These are phyloP conservation scores for Diaporthe nobilis DNA, from an alignment of 2,329 filamentous ascomycete genomes.

Conservation along the genomic window DNA sequence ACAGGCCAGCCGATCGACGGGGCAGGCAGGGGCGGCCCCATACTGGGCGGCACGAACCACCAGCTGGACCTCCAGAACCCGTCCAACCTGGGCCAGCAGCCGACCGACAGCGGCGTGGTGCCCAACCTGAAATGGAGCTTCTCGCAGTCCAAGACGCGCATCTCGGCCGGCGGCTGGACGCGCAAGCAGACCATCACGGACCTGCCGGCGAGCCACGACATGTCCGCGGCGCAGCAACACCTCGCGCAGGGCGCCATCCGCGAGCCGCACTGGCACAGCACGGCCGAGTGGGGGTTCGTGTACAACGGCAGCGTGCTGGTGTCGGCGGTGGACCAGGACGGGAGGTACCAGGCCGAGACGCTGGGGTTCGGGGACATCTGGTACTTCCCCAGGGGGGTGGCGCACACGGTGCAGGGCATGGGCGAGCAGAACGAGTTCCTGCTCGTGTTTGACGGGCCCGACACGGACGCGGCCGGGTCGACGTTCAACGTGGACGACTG, in stretches of 20 bases:
- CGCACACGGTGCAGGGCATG: slow-evolving; percentile 75
- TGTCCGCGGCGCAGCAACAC: slow-evolving; percentile 78
- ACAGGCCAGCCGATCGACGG: slow-evolving; percentile 70
- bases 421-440: slow-evolving; percentile 78
- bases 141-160: slow-evolving; percentile 74
- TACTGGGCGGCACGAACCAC: slow-evolving; percentile 71
- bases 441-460: slow-evolving; percentile 56
- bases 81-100: slow-evolving; percentile 72
- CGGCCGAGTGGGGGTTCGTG: slow-evolving; percentile 78
- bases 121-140: slow-evolving; percentile 80
- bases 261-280: slow-evolving; percentile 77
- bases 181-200: slow-evolving; percentile 78
- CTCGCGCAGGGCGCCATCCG: slow-evolving; percentile 75
- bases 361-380: slow-evolving; percentile 75
- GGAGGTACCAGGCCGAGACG: slow-evolving; percentile 67
- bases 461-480: slow-evolving; percentile 58
- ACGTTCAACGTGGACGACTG: slow-evolving; percentile 82
- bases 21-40: slow-evolving; percentile 69
- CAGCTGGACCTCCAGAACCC: slow-evolving; percentile 74
- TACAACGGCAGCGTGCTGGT: slow-evolving; percentile 70
- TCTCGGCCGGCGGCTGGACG: slow-evolving; percentile 76
- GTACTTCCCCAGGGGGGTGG: slow-evolving; percentile 77
- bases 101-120: slow-evolving; percentile 74
- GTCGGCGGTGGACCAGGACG: slow-evolving; percentile 74
- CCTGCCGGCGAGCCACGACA: slow-evolving; percentile 74